Evolutionary conservation across 257 asterid genomes (phyloP).

Genomic region (Solanum etuberosum): DNA sequence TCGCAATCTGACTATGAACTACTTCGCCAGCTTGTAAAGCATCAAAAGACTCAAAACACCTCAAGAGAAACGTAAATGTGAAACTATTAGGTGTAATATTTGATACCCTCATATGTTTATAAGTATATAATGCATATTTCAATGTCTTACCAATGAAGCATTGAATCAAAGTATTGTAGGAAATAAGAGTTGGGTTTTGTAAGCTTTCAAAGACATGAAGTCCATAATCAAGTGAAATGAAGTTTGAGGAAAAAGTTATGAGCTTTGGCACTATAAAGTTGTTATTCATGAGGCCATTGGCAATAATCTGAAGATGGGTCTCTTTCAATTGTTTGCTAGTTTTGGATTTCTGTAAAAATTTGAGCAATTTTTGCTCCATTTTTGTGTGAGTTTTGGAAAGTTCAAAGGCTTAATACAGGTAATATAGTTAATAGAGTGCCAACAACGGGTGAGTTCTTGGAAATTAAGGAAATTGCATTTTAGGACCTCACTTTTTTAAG

Average conservation of each 20-base stretch:
- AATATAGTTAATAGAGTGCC: background rate
- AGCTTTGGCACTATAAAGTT: conserved; percentile 35
- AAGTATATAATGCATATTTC: conserved; percentile 14
- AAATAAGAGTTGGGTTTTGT: conserved; percentile 17
- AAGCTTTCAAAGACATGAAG: conserved; percentile 11
- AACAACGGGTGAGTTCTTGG: background rate
- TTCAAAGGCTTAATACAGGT: background rate
- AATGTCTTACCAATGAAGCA: conserved; percentile 32
- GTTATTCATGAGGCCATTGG: conserved; percentile 27
- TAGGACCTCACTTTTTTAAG: background rate
- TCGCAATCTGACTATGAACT: conserved; percentile 24
- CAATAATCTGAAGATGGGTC: conserved; percentile 36
- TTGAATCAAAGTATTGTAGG: conserved; percentile 34
- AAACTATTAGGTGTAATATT: conserved; percentile 29
- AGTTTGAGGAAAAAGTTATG: conserved; percentile 17
- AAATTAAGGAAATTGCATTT: background rate
- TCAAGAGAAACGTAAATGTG: conserved; percentile 35
- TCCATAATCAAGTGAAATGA: conserved; percentile 28
- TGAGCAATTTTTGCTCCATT: conserved; percentile 30
- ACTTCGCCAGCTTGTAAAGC: conserved; percentile 18
- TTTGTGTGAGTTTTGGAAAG: background rate
- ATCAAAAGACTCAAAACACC: conserved; percentile 29
- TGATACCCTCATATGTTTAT: conserved; percentile 20
- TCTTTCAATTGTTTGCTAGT: conserved; percentile 25
- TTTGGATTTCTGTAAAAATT: conserved; percentile 25